Evolutionary conservation across 2,329 filamentous ascomycete genomes (phyloP).

Genomic region (Colletotrichum sp.): DNA sequence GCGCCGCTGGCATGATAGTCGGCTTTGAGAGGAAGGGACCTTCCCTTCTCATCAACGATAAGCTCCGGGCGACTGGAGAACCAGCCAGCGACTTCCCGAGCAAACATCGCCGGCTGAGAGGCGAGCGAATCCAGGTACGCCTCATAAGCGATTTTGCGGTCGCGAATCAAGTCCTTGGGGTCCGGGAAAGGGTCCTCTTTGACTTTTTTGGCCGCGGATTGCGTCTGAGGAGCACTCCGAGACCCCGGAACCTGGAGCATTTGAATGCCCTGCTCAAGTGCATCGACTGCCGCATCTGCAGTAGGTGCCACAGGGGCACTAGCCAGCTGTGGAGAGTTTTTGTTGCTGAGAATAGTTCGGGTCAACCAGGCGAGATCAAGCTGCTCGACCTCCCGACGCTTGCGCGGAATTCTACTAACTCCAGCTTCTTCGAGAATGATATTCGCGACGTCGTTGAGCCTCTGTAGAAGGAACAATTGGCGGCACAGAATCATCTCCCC

Average conservation of each 20-base stretch:
- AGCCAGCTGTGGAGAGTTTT: not conserved
- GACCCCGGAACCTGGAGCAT: not conserved
- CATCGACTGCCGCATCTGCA: slow-evolving; percentile 26
- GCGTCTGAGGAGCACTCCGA: not conserved
- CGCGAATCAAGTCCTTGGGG: slow-evolving; percentile 31
- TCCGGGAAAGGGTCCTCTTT: slow-evolving; percentile 35
- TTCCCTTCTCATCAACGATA: slow-evolving; percentile 49
- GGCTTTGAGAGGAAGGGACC: slow-evolving; percentile 36
- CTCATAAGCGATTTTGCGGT: slow-evolving; percentile 36
- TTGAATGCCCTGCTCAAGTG: slow-evolving; percentile 34
- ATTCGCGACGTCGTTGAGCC: slow-evolving; percentile 45
- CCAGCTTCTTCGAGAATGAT: slow-evolving; percentile 42
- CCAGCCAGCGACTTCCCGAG: slow-evolving; percentile 35
- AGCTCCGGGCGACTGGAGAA: slow-evolving; percentile 47
- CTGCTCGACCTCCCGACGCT: too few species aligned
- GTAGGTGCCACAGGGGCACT: slow-evolving; percentile 33
- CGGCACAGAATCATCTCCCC: slow-evolving; percentile 44
- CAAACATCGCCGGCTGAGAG: slow-evolving; percentile 35
- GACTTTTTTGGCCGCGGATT: not conserved
- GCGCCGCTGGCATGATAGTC: slow-evolving; percentile 46
- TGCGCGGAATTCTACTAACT: slow-evolving; percentile 26
- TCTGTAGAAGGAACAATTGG: slow-evolving; percentile 39
- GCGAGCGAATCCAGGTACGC: slow-evolving; percentile 39
- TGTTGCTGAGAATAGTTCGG: not conserved
- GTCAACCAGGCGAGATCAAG: not conserved